These are phyloP conservation scores for Chlorella sp. DNA, from an alignment of 139 green algal species.

Conservation along the genomic window DNA sequence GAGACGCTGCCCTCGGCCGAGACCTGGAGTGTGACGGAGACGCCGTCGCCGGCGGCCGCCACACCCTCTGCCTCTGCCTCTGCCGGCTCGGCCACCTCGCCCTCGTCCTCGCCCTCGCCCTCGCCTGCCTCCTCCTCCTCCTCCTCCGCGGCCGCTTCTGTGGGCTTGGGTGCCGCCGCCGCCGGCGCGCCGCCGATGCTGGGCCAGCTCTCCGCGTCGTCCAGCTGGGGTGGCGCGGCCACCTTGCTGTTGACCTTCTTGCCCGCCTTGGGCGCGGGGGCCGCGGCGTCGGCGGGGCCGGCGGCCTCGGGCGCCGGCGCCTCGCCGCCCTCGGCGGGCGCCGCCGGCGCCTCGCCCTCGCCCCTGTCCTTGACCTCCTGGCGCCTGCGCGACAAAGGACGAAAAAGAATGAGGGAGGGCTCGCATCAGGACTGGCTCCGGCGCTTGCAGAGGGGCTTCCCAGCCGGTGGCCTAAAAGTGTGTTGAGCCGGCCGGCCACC, in stretches of 20 bases:
- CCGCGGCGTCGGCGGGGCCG: neutral
- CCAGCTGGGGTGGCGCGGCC: constrained; percentile 24
- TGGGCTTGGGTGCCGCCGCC: neutral
- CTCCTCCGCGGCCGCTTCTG: neutral
- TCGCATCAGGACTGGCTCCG: neutral
- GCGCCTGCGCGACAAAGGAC: constrained; percentile 7
- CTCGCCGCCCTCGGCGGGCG: neutral
- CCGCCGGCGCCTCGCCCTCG: constrained; percentile 1
- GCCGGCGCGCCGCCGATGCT: constrained; percentile 27
- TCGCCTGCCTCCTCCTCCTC: constrained; percentile 5
- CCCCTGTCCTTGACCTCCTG: constrained; percentile 18
- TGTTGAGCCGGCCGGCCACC: too few relatives aligned
- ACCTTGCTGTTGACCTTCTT: constrained; percentile 7
- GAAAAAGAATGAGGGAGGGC: neutral
- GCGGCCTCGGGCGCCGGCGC: neutral
- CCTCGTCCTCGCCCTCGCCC: neutral
- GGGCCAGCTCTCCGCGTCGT: constrained; percentile 39
- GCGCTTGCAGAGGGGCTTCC: too few relatives aligned
- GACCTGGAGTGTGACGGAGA: constrained; percentile 22
- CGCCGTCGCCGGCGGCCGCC: neutral
- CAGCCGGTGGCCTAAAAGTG: too few relatives aligned
- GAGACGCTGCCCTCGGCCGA: constrained; percentile 15
- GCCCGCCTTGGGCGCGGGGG: neutral
- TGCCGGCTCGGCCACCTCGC: neutral
- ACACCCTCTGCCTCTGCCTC: neutral